Conservation (phyloP, 805 yeast genomes). For the Schwanniomyces sp. region DNA sequence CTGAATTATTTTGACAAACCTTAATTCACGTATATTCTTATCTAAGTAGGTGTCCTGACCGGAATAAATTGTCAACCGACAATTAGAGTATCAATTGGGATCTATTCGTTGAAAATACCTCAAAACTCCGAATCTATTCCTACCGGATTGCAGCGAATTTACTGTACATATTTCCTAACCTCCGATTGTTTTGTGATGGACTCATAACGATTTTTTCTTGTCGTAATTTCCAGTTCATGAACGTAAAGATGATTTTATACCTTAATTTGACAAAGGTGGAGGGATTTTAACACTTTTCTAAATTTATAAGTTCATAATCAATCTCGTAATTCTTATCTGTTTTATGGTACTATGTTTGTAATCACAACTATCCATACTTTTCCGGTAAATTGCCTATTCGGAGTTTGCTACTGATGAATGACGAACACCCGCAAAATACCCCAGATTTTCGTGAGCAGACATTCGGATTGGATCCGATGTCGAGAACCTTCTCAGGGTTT, state of each 20-base stretch:
- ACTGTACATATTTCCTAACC: background rate
- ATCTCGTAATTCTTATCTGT: too few relatives aligned
- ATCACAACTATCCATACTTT: background rate
- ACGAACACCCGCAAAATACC: conserved; percentile 1
- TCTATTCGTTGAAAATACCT: background rate
- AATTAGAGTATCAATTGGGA: too few relatives aligned
- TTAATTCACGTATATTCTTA: too few relatives aligned
- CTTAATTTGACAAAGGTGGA: too few relatives aligned
- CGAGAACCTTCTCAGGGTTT: background rate
- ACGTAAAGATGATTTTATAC: too few relatives aligned
- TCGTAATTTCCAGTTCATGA: background rate
- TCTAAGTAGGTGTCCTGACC: background rate
- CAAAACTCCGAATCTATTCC: background rate
- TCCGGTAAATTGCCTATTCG: background rate
- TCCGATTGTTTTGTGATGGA: background rate
- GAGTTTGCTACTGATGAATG: conserved; percentile 2
- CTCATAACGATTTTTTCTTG: background rate
- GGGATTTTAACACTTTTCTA: too few relatives aligned
- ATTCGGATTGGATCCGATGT: background rate
- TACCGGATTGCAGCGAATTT: background rate
- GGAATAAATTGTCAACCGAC: background rate
- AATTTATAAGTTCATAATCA: too few relatives aligned
- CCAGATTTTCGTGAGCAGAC: conserved; percentile 1
- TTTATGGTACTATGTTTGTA: background rate
- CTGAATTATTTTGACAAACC: too few relatives aligned